Evolutionary conservation across 371 early-diverging fungal species (phyloP), one percentile per base, ranked within the genome.

Genomic region (Zychaea mexicana): DNA sequence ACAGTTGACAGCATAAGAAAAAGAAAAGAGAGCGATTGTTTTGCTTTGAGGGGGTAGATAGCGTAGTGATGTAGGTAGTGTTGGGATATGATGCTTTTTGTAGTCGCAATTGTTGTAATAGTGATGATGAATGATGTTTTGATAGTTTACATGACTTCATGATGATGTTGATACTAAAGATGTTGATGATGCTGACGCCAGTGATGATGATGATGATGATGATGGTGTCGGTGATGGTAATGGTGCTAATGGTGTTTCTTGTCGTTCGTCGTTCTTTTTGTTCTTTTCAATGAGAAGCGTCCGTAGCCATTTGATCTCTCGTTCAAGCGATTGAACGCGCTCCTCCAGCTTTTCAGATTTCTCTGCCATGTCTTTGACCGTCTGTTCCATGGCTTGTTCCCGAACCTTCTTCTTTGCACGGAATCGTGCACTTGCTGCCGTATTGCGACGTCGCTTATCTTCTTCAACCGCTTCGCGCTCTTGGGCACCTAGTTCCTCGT

Each of bases 391-490:
- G 15, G 84, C 88, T 78, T 90, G 88, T 72, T 95, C 95, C 33
- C 89, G 84, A 57, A 83, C 65, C 66, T 92, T 92, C 71, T 95
- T 96, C 85, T 93, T 93, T 22, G 92, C 82, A 2, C 97, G 87
- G 84, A 96, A 96, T 24, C 97, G 83, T 1, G 95, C 95, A 1
- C 92, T 92, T 0, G 96, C 96, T 1, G 90, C 93, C 0, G 95
- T 96, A 83, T 96, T 96, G 15, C 95, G 82, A 24, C 88, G 79
- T 38, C 96, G 86, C 74, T 95, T 95, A 72, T 94, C 96, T 55
- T 62, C 68, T 5, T 67, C 58, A 22, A 56, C 21, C 2, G 22
- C 36, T 12, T 56, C 36, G 5, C 36, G 36, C 13, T 58, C 59
- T 32, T 60, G 27, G 13, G 61, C n/a, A 33, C 33, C n/a, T 3